phyloP scores from a whole-genome alignment of 2,329 filamentous ascomycete species.

The Myriosclerotinia scirpicola region DNA sequence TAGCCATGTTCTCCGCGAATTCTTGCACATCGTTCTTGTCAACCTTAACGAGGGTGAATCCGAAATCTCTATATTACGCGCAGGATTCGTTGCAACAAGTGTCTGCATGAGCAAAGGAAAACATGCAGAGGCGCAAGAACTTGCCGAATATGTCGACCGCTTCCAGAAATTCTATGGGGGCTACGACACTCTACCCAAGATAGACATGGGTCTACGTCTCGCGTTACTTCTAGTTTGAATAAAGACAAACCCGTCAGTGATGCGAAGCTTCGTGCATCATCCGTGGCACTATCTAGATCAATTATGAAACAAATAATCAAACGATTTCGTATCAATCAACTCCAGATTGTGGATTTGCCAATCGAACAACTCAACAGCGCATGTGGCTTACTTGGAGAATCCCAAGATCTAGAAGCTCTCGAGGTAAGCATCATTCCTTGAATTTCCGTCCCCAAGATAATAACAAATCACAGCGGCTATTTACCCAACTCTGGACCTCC shows the following conservation, averaged over 20 bases:
- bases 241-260: constrained; percentile 42
- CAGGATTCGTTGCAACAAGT: constrained; percentile 39
- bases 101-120: constrained; percentile 44
- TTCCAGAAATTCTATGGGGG: constrained; percentile 47
- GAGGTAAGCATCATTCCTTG: constrained; percentile 37
- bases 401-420: constrained; percentile 49
- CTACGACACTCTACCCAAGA: constrained; percentile 44
- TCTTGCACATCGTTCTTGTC: constrained; percentile 26
- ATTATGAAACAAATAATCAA: constrained; percentile 47
- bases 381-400: constrained; percentile 49
- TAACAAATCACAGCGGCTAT: constrained; percentile 22
- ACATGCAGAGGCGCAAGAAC: constrained; percentile 45
- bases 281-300: constrained; percentile 43
- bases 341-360: constrained; percentile 47
- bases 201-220: constrained; percentile 48
- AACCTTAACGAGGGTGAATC: constrained; percentile 39
- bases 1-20: constrained; percentile 35
- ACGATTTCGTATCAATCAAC: constrained; percentile 45
- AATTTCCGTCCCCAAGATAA: not conserved
- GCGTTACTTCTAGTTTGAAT: constrained; percentile 47
- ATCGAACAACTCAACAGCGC: constrained; percentile 49
- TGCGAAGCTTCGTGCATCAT: constrained; percentile 41
- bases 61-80: constrained; percentile 44
- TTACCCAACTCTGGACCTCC: constrained; percentile 32
- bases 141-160: constrained; percentile 46